These are phyloP conservation scores for Cyamopsis tetragonoloba DNA, from an alignment of 306 rosid genomes.

Conservation along the genomic window DNA sequence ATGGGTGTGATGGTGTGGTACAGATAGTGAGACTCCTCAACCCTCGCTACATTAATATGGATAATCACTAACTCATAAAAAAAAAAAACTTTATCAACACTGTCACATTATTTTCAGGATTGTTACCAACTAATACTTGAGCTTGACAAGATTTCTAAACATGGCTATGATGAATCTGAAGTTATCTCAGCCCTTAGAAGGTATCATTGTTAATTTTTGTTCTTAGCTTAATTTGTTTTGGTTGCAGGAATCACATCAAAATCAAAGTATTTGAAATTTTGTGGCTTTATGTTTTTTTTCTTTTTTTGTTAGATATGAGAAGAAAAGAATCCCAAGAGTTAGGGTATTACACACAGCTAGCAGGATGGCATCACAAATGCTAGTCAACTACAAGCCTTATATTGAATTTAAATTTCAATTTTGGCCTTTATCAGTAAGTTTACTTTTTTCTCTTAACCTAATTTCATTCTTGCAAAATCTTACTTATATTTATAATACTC, in stretches of 20 bases:
- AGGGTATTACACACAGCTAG: constrained; percentile 34
- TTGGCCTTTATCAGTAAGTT: constrained; percentile 36
- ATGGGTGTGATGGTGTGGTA: no score
- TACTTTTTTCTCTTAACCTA: constrained; percentile 11
- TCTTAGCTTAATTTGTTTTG: no score
- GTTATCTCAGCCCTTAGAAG: constrained; percentile 42
- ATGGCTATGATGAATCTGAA: constrained; percentile 12
- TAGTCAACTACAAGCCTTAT: constrained; percentile 33
- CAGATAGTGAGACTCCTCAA: no score
- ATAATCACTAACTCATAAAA: no score
- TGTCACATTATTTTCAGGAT: constrained; percentile 32
- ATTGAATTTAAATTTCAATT: constrained; percentile 24
- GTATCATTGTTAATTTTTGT: constrained; percentile 4
- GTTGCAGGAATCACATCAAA: no score
- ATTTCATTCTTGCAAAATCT: not conserved
- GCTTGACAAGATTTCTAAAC: constrained; percentile 31
- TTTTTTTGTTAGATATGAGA: constrained; percentile 41
- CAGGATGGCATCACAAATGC: constrained; percentile 42
- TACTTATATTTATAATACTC: not conserved
- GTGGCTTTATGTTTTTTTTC: not conserved
- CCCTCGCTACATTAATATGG: no score
- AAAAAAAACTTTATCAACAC: no score
- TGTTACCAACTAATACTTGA: constrained; percentile 45
- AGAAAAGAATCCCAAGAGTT: constrained; percentile 36
- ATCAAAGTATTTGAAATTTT: not conserved